Percentiles rank a stretch among this genome's conserved stretches.
phyloP scores from a whole-genome alignment of 2,329 filamentous ascomycete genomes.

The Fusarium incarnatum region DNA sequence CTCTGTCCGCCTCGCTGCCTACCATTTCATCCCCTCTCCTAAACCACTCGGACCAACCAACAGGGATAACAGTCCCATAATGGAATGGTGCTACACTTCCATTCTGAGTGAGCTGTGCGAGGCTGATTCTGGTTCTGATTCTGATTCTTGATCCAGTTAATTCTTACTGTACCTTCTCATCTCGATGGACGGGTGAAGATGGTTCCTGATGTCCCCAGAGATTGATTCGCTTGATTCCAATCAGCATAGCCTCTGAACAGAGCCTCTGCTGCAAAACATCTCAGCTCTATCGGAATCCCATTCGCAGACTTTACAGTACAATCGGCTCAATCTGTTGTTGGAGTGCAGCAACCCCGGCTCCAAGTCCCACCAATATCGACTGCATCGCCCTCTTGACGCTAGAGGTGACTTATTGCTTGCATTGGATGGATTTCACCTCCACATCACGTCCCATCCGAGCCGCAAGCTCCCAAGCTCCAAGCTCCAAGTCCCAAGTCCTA shows the following conservation, averaged over 20 bases:
- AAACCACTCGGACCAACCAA: conserved; percentile 34
- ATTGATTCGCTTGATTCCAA: background rate
- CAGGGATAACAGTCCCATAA: conserved; percentile 24
- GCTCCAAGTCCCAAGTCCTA: conserved; percentile 35
- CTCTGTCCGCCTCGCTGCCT: conserved; percentile 47
- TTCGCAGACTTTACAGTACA: background rate
- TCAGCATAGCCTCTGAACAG: background rate
- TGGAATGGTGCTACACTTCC: conserved; percentile 22
- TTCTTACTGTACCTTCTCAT: background rate
- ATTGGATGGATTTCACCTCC: conserved; percentile 21
- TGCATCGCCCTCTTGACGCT: background rate
- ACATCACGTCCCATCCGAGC: conserved; percentile 25
- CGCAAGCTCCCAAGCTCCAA: conserved; percentile 43
- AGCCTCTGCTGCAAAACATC: background rate
- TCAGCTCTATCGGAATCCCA: background rate
- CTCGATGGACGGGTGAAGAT: background rate
- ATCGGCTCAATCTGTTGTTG: background rate
- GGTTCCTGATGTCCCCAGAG: background rate
- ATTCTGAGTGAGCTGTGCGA: conserved; percentile 42
- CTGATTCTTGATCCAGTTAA: background rate
- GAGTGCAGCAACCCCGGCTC: background rate
- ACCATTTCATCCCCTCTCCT: conserved; percentile 14
- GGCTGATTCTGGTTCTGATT: conserved; percentile 15
- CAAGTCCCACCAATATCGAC: conserved; percentile 1
- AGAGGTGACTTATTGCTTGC: conserved; percentile 9